phyloP scores from a whole-genome alignment of 176 grass and related monocot species.

The Hsuehochloa calcarea region DNA sequence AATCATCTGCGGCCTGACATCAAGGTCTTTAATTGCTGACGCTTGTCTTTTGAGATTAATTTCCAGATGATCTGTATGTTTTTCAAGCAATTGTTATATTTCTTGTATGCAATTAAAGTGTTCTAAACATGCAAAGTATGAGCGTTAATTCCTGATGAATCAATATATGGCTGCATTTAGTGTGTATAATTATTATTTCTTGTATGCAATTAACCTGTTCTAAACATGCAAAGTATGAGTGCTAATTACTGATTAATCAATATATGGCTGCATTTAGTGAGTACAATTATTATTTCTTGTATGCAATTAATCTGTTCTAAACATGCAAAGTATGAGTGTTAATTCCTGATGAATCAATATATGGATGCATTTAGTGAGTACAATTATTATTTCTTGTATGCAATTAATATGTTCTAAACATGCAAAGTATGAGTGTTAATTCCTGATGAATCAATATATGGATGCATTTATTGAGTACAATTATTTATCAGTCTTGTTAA shows the following conservation, averaged over 20 bases:
- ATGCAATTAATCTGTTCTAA: neutral
- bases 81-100: neutral
- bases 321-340: neutral
- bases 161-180: neutral
- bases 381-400: neutral
- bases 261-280: neutral
- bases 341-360: neutral
- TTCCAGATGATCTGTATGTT: neutral
- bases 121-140: neutral
- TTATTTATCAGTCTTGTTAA: neutral
- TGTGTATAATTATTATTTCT: neutral
- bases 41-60: neutral
- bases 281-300: neutral
- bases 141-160: neutral
- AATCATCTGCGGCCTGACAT: conserved; percentile 32
- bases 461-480: neutral
- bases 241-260: neutral
- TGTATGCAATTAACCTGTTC: neutral
- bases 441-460: neutral
- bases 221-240: neutral
- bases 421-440: neutral
- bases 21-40: neutral
- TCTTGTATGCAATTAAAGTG: neutral
- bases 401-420: neutral
- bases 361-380: neutral